Conservation (phyloP, 768 basidiomycete species). For the Auriscalpium vulgare region DNA sequence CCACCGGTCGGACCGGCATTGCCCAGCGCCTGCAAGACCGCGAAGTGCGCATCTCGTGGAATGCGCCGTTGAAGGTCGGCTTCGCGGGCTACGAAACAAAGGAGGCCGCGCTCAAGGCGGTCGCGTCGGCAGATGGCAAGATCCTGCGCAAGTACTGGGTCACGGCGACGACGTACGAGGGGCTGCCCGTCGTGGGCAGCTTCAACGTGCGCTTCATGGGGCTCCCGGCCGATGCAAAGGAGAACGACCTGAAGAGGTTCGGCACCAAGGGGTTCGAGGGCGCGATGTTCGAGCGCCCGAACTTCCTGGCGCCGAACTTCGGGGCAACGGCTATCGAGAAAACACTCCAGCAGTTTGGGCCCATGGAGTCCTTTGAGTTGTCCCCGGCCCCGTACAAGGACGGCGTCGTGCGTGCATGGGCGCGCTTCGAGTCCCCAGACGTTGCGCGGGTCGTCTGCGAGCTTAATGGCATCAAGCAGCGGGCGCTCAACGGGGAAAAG, state of each 20-base stretch:
- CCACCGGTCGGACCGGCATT: slow-evolving; percentile 29
- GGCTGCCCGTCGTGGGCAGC: slow-evolving; percentile 47
- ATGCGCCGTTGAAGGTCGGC: slow-evolving; percentile 45
- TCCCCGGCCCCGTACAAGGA: slow-evolving; percentile 42
- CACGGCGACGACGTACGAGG: slow-evolving; percentile 42
- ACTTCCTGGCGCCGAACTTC: slow-evolving; percentile 29
- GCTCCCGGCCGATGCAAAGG: slow-evolving; percentile 38
- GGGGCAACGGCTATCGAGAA: slow-evolving; percentile 31
- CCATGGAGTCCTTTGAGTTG: slow-evolving; percentile 35
- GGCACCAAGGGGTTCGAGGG: slow-evolving; percentile 32
- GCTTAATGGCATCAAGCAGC: slow-evolving; percentile 40
- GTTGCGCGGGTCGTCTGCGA: slow-evolving; percentile 46
- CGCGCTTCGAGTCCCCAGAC: slow-evolving; percentile 40
- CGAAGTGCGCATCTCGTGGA: slow-evolving; percentile 51
- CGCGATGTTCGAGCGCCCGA: slow-evolving; percentile 44
- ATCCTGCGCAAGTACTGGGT: slow-evolving; percentile 34
- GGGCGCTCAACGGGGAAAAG: slow-evolving; percentile 35
- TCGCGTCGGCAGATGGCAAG: slow-evolving; percentile 32
- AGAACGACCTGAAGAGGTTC: slow-evolving; percentile 37
- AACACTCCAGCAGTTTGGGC: slow-evolving; percentile 31
- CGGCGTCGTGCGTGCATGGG: slow-evolving; percentile 46
- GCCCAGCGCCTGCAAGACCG: slow-evolving; percentile 43
- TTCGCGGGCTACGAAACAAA: slow-evolving; percentile 55
- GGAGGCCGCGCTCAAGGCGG: slow-evolving; percentile 42
- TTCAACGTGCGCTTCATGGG: slow-evolving; percentile 55